Percentiles rank a stretch among this genome's conserved stretches.
Evolutionary conservation across 345 rosid species (phyloP).

Genomic region (Cardiospermum halicacabum): DNA sequence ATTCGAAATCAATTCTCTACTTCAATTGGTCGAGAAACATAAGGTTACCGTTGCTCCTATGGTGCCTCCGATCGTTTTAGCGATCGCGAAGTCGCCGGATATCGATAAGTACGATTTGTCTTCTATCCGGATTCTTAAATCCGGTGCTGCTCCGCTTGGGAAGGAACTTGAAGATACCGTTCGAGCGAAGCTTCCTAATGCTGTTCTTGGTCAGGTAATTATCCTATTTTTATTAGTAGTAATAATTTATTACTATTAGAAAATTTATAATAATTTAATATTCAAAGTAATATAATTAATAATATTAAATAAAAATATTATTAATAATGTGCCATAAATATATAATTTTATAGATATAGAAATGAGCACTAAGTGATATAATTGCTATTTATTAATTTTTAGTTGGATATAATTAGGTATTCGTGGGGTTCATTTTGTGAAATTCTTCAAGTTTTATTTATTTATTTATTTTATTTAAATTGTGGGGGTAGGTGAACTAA

Average conservation of each 20-base stretch:
- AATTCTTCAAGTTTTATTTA: too few relatives aligned
- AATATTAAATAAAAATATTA: too few relatives aligned
- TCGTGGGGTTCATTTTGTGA: too few relatives aligned
- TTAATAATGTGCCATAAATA: too few relatives aligned
- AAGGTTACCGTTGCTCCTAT: constrained; percentile 71
- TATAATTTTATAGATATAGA: too few relatives aligned
- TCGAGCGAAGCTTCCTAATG: constrained; percentile 64
- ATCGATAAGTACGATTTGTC: constrained; percentile 63
- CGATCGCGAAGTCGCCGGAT: constrained; percentile 55
- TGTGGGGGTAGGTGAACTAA: too few relatives aligned
- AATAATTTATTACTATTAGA: not conserved
- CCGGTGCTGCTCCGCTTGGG: constrained; percentile 90
- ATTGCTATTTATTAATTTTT: too few relatives aligned
- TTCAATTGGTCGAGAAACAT: constrained; percentile 58
- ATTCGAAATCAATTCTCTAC: constrained; percentile 49
- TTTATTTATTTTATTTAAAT: too few relatives aligned
- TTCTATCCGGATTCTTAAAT: constrained; percentile 59
- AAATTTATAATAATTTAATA: too few relatives aligned
- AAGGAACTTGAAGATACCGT: constrained; percentile 85
- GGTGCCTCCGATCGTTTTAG: constrained; percentile 76
- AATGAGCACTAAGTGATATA: too few relatives aligned
- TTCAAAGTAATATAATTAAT: too few relatives aligned
- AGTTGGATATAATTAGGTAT: too few relatives aligned
- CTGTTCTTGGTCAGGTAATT: constrained; percentile 81
- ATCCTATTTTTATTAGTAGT: not conserved